A percentile compares a stretch with the other conserved stretches of the same genome.
Evolutionary conservation across 768 basidiomycete genomes (phyloP).

Genomic region (Agaricus blazei): DNA sequence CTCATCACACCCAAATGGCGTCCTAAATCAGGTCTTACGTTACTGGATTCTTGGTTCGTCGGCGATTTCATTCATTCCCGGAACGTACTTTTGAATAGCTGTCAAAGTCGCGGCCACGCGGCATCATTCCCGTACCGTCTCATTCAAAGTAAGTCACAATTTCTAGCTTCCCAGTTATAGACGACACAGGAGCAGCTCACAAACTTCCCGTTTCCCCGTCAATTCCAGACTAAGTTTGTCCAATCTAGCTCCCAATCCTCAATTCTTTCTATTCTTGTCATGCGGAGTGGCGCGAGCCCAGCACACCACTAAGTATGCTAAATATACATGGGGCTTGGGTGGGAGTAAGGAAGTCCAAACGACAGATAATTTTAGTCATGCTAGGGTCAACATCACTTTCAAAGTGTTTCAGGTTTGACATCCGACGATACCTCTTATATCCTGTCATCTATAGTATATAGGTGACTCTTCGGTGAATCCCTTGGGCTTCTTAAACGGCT

Average conservation of each 20-base stretch:
- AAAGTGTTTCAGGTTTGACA: conserved; percentile 7
- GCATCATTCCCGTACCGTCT: no score
- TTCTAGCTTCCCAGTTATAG: no score
- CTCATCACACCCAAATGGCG: no score
- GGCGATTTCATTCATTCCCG: no score
- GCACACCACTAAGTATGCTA: no score
- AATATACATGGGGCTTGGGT: background rate
- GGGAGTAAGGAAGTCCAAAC: background rate
- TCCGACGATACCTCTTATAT: background rate
- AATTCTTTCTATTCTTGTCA: conserved; percentile 1
- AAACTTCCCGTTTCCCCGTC: no score
- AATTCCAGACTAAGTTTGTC: background rate
- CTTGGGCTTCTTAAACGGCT: background rate
- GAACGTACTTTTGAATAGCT: no score
- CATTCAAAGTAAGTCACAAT: no score
- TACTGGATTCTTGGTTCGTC: no score
- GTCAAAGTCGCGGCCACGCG: no score
- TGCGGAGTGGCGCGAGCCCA: background rate
- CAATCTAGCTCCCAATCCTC: background rate
- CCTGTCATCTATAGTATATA: background rate
- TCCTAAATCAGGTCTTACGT: no score
- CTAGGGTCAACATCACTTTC: background rate
- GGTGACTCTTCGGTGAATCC: background rate
- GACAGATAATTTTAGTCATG: background rate
- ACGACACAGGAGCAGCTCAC: no score